Conservation (phyloP, 495 filamentous ascomycete species). For the Cercophora scortea region DNA sequence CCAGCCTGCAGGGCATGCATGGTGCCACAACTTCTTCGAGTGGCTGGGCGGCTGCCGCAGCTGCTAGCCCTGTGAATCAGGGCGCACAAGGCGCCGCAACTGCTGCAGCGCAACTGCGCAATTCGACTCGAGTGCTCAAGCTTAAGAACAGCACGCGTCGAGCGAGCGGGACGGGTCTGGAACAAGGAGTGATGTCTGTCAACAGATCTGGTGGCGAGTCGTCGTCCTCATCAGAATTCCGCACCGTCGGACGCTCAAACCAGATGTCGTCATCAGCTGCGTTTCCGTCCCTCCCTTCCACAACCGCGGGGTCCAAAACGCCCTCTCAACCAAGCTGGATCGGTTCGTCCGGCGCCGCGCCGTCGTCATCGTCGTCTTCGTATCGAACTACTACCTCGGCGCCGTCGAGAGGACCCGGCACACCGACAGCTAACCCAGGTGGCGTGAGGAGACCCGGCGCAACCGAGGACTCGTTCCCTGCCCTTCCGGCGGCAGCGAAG, state of each 20-base stretch:
- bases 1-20: constrained; percentile 56
- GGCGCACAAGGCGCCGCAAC: constrained; percentile 15
- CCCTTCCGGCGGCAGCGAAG: constrained; percentile 69
- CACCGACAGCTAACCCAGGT: constrained; percentile 4
- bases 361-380: constrained; percentile 11
- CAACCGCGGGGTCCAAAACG: constrained; percentile 41
- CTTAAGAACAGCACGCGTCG: constrained; percentile 41
- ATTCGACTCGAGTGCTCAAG: constrained; percentile 37
- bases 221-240: not conserved
- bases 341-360: constrained; percentile 16
- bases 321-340: constrained; percentile 23
- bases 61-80: constrained; percentile 26
- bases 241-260: constrained; percentile 8
- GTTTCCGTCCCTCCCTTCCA: constrained; percentile 21
- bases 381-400: not conserved
- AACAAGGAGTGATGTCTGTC: constrained; percentile 25
- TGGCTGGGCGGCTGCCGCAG: constrained; percentile 45
- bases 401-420: constrained; percentile 4
- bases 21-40: constrained; percentile 37
- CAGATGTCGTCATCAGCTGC: constrained; percentile 25
- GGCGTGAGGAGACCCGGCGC: constrained; percentile 1
- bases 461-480: constrained; percentile 63
- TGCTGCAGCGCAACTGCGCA: constrained; percentile 23
- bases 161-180: constrained; percentile 8
- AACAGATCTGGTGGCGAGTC: constrained; percentile 6